Base-by-base conservation (phyloP, 163 green algal genomes). In the Chlamydomonas reinhardtii region DNA sequence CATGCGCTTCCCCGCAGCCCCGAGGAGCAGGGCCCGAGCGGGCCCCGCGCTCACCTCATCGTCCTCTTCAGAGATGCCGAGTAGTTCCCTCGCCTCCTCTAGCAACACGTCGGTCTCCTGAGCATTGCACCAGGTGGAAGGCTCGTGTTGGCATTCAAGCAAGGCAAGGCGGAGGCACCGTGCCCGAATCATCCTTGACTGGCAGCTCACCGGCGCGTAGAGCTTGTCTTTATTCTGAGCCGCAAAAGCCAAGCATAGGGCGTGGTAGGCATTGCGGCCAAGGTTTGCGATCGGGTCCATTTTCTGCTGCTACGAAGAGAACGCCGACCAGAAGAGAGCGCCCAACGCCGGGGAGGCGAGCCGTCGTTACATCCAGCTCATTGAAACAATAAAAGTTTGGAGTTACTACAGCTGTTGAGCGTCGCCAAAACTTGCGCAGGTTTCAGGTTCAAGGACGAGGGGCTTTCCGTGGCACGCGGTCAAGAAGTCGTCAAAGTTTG, bases 231-330 rank as follows among this genome's bases (percentile, higher is more conserved):
- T 79, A 32, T 70, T 17, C n/a, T 86, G 69, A 14, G 80, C 80
- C 35, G 80, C 80, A 73, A 86, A 79, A 1, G 80, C 80, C 17
- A 86, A 39, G 70, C 80, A 86, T 17, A 86, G 37, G 17, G 80
- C 80, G 25, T 79, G 56, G 29, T 86, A 86, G 19, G 80, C 80
- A 66, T 52, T n/a, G 24, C 37, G 71, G 5, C 80, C 80, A 29
- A 86, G 80, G 56, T 86, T 59, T 4, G 80, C 34, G 5, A 86
- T 61, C 3, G 80, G 80, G 80, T 86, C 80, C 80, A 86, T 86
- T 17, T 29, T 70, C 2, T 17, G 62, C 62, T 29, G 27, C 27
- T 34, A 17, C 1, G 48, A 56, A 56, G 48, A 56, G 48, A 56
- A 56, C 48, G 48, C 48, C 48, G 48, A 56, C 48, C 48, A 56